Conservation (phyloP, 257 asterid genomes). For the Agastache rugosa region DNA sequence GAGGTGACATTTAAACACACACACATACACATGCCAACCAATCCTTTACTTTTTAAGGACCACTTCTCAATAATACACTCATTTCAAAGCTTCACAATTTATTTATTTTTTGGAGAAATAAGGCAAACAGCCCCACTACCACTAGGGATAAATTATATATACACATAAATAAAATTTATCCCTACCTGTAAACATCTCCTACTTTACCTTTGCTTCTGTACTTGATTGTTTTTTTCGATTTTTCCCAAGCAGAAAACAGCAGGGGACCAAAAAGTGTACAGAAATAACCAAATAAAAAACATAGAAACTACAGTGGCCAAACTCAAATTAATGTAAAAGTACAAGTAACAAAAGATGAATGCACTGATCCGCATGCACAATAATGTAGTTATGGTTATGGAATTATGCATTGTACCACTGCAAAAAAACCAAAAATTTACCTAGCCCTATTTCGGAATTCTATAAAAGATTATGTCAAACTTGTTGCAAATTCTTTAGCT, state of each 20-base stretch:
- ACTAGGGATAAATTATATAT: not conserved
- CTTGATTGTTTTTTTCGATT: not conserved
- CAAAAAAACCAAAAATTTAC: not conserved
- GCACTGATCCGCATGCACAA: not conserved
- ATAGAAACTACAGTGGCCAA: too few species aligned
- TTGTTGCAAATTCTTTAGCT: too few species aligned
- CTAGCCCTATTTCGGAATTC: too few species aligned
- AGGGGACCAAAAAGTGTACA: not conserved
- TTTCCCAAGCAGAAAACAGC: not conserved
- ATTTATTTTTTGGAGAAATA: too few species aligned
- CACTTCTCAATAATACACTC: constrained; percentile 32
- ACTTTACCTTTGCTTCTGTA: not conserved
- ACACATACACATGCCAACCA: constrained; percentile 28
- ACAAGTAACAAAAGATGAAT: not conserved
- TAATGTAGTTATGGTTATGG: not conserved
- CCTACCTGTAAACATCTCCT: not conserved
- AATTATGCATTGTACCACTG: not conserved
- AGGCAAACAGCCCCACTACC: not conserved
- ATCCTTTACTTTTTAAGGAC: constrained; percentile 30
- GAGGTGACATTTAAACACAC: constrained; percentile 39
- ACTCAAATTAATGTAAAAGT: not conserved
- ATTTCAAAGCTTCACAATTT: constrained; percentile 5
- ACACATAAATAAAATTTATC: not conserved
- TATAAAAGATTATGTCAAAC: too few species aligned
- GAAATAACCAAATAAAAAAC: not conserved